A percentile compares a stretch with the other conserved stretches of the same genome.
These are phyloP conservation scores for Cyclotella atomus DNA, from an alignment of 108 stramenopile species.

Conservation along the genomic window DNA sequence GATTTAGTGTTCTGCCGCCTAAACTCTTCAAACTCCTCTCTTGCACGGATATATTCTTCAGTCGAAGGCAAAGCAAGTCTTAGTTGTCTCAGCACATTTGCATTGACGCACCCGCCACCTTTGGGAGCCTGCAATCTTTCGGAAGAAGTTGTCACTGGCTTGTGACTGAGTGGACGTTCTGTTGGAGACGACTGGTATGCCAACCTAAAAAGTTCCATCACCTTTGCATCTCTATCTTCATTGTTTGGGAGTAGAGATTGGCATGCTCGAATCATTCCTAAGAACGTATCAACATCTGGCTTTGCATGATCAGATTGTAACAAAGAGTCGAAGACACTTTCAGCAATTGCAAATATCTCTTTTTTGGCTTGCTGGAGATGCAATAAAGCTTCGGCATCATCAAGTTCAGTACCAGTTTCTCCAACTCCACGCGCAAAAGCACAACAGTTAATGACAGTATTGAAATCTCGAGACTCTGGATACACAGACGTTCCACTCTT, in stretches of 20 bases:
- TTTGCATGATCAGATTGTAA: slow-evolving; percentile 23
- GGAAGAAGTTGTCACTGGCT: slow-evolving; percentile 8
- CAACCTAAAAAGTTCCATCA: slow-evolving; percentile 33
- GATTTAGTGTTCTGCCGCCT: slow-evolving; percentile 3
- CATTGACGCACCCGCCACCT: slow-evolving; percentile 46
- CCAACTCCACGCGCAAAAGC: slow-evolving; percentile 42
- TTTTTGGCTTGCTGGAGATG: slow-evolving; percentile 9
- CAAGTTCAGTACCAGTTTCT: not conserved
- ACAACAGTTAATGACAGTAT: slow-evolving; percentile 49
- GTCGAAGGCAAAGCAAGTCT: slow-evolving; percentile 36
- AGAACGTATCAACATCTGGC: slow-evolving; percentile 39
- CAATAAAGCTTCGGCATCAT: slow-evolving; percentile 19
- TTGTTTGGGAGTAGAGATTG: slow-evolving; percentile 37
- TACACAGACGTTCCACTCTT: slow-evolving; percentile 1
- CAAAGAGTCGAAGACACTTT: slow-evolving; percentile 29
- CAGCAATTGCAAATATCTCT: slow-evolving; percentile 29
- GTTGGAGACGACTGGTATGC: slow-evolving; percentile 29
- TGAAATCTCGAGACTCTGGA: slow-evolving; percentile 48
- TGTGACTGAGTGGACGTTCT: not conserved
- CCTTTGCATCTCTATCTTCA: slow-evolving; percentile 36
- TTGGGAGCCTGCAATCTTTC: slow-evolving; percentile 21
- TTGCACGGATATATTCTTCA: slow-evolving; percentile 42
- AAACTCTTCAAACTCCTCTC: slow-evolving; percentile 46
- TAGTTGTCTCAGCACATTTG: slow-evolving; percentile 41
- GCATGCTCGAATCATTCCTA: slow-evolving; percentile 43